These are phyloP conservation scores for Candida gorgasii DNA, from an alignment of 805 yeast species.

Conservation along the genomic window DNA sequence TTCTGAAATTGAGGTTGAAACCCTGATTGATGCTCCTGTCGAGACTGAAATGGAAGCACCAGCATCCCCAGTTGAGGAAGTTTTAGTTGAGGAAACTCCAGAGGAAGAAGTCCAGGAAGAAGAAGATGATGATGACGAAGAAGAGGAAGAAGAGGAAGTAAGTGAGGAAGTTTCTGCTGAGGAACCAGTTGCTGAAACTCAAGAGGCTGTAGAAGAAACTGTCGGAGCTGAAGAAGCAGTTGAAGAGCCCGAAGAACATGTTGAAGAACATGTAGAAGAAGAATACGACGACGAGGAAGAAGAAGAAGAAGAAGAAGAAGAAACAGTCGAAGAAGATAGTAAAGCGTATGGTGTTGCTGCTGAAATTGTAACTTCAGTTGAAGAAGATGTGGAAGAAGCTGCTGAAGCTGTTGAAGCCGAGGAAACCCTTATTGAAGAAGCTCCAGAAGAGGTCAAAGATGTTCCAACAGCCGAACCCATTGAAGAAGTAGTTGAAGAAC, in stretches of 20 bases:
- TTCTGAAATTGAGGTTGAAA: slow-evolving; percentile 5
- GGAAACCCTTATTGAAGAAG: neutral
- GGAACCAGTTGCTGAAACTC: slow-evolving; percentile 1
- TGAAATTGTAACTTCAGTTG: slow-evolving; percentile 3
- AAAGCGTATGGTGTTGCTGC: neutral
- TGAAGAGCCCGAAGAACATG: slow-evolving; percentile 15
- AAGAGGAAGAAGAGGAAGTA: slow-evolving; percentile 5
- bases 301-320: slow-evolving; percentile 5
- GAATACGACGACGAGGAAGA: slow-evolving; percentile 9
- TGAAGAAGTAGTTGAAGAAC: neutral
- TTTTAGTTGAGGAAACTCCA: neutral
- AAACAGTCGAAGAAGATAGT: slow-evolving; percentile 7
- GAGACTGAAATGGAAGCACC: neutral
- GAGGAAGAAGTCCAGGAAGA: slow-evolving; percentile 5
- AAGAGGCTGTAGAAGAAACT: slow-evolving; percentile 9
- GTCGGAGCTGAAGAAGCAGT: slow-evolving; percentile 13
- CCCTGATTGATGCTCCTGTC: neutral
- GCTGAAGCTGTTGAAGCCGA: neutral
- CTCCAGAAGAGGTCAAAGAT: slow-evolving; percentile 1
- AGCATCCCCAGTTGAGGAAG: too few relatives aligned
- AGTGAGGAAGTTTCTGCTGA: neutral
- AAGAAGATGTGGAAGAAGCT: slow-evolving; percentile 4
- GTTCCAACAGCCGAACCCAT: too few relatives aligned
- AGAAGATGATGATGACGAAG: slow-evolving; percentile 2
- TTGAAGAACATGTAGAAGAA: slow-evolving; percentile 11